Percentiles rank a stretch among this genome's conserved stretches.
These are phyloP conservation scores for Sugiyamaella mastotermitis DNA, from an alignment of 805 yeast species.

Conservation along the genomic window DNA sequence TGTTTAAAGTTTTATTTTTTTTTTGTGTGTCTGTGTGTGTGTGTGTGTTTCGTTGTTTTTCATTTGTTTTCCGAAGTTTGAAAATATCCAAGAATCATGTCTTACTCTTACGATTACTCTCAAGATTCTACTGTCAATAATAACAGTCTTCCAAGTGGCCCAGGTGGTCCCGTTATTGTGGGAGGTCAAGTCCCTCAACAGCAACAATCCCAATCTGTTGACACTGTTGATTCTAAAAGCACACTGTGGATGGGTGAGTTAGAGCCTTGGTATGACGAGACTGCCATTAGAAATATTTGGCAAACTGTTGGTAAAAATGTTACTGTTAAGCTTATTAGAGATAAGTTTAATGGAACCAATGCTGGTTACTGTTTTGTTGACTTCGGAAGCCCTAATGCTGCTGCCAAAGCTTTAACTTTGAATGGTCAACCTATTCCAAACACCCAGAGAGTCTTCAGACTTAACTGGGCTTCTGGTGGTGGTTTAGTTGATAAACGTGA, in stretches of 20 bases:
- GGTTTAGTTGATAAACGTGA: slow-evolving; percentile 27
- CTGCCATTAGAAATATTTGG: slow-evolving; percentile 64
- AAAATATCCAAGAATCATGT: too few relatives aligned
- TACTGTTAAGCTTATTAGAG: slow-evolving; percentile 67
- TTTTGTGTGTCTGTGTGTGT: slow-evolving; percentile 1
- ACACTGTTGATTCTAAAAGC: slow-evolving; percentile 23
- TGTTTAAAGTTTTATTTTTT: slow-evolving; percentile 2
- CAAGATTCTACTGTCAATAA: too few relatives aligned
- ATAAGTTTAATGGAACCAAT: slow-evolving; percentile 40
- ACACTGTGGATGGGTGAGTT: slow-evolving; percentile 73
- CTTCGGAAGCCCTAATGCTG: slow-evolving; percentile 54
- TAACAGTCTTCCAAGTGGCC: too few relatives aligned
- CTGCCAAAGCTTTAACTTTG: slow-evolving; percentile 56
- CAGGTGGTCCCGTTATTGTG: too few relatives aligned
- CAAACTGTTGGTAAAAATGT: slow-evolving; percentile 54
- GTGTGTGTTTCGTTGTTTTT: slow-evolving; percentile 4
- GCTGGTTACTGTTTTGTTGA: slow-evolving; percentile 82
- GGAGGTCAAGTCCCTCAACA: not conserved
- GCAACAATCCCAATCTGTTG: not conserved
- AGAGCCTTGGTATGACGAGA: slow-evolving; percentile 80
- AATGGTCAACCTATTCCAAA: slow-evolving; percentile 70
- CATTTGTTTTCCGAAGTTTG: not conserved
- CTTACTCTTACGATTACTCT: slow-evolving; percentile 5
- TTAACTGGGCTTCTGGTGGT: slow-evolving; percentile 76
- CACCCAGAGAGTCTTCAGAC: slow-evolving; percentile 50